Base-by-base conservation (phyloP, 257 asterid species). In the Prunella vulgaris region DNA sequence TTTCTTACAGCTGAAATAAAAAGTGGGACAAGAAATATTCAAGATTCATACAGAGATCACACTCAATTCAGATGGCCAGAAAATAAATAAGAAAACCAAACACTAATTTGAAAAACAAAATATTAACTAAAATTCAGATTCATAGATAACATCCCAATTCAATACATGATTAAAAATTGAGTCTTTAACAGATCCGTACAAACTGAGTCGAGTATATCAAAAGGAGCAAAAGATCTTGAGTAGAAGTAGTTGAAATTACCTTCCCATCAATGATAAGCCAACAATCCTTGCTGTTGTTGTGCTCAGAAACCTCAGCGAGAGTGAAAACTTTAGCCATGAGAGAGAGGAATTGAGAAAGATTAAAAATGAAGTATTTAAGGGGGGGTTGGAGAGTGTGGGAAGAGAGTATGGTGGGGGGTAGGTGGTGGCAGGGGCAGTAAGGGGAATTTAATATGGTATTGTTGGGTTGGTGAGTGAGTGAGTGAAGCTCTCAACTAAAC, bases 261-360 rank as follows among this genome's bases (percentile, higher is more conserved):
- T 83, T 80, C 59, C 84, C 88, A 21, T 38, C 60, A 57, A 92
- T 85, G 68, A 86, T 21, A 67, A 92, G 86, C 98, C 96, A 92
- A 71, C 96, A 89, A 77, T 89, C 96, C 83, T 86, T 86, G 79
- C 63, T 53, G 75, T 69, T 77, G 87, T 78, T 89, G 90, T 92
- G 98, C 84, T 85, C 80, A 7, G 96, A 81, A 49, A 90, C 90
- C 83, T 92, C 88, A 25, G 90, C 82, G 64, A 92, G 81, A 44
- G 87, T 83, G 64, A 46, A 86, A 15, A 86, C 83, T 33, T 80
- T 80, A 44, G 75, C 82, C 84, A 82, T 79, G 9, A 58, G 42
- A 7, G 10, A 52, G 35, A 67, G 48, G 48, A 51, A 58, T 22
- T 51, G 53, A n/a, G 28, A 14, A 13, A 58, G 3, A 5, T 5